These are phyloP conservation scores for Pyrenochaeta sp. DNA, from an alignment of 2,329 filamentous ascomycete genomes.

Conservation along the genomic window DNA sequence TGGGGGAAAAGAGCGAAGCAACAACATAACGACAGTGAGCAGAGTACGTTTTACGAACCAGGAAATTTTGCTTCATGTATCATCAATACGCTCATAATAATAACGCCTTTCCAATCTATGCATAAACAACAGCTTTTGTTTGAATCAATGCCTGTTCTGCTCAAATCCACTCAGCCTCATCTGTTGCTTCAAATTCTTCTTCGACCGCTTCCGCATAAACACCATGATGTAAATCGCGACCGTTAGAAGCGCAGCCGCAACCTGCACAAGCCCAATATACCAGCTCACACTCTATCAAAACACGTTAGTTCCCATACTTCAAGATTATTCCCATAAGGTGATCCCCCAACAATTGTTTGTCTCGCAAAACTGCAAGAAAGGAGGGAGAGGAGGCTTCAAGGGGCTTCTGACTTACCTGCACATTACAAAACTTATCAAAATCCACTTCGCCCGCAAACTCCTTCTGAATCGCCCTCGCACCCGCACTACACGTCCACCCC, in stretches of 20 bases:
- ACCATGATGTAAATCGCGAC: constrained; percentile 40
- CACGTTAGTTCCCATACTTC: too few relatives aligned
- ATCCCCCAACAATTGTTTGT: too few relatives aligned
- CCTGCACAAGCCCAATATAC: constrained; percentile 47
- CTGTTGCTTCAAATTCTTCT: constrained; percentile 33
- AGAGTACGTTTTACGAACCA: too few relatives aligned
- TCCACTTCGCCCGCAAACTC: constrained; percentile 46
- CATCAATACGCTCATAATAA: too few relatives aligned
- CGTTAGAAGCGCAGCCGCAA: constrained; percentile 37
- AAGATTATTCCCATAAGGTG: too few relatives aligned
- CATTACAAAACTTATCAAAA: constrained; percentile 46
- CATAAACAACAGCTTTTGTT: too few relatives aligned
- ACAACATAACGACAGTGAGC: too few relatives aligned
- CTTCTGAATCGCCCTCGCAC: constrained; percentile 46
- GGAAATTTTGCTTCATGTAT: too few relatives aligned
- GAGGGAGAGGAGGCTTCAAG: too few relatives aligned
- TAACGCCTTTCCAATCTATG: too few relatives aligned
- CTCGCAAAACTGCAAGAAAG: too few relatives aligned
- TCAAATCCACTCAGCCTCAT: constrained; percentile 6
- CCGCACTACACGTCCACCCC: constrained; percentile 51
- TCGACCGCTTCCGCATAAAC: constrained; percentile 32
- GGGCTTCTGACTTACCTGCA: constrained; percentile 47
- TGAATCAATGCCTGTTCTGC: not conserved
- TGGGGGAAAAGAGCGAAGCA: too few relatives aligned
- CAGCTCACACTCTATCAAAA: constrained; percentile 39